Percentiles rank a stretch among this genome's conserved stretches.
phyloP scores from a whole-genome alignment of 768 basidiomycete species.

The Leccinellum luteum region DNA sequence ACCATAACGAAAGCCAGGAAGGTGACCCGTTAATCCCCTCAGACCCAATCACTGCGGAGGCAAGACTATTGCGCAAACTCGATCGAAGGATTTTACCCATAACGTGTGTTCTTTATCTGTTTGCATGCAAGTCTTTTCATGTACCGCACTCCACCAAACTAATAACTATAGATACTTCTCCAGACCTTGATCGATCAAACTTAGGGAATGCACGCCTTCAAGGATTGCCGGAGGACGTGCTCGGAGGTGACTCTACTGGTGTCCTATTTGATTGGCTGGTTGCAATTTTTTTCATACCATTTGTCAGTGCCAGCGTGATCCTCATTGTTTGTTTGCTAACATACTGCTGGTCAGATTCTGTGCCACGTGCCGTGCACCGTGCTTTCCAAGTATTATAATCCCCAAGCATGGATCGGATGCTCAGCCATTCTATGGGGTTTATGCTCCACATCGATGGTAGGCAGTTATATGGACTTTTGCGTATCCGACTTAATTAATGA shows the following conservation, averaged over 20 bases:
- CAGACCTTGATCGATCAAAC: constrained; percentile 71
- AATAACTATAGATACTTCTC: not conserved
- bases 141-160: not conserved
- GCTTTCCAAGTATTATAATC: constrained; percentile 62
- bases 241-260: constrained; percentile 68
- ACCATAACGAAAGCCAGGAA: constrained; percentile 6
- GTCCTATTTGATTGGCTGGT: constrained; percentile 73
- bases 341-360: constrained; percentile 51
- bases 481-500: not conserved
- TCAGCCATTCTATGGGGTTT: constrained; percentile 72
- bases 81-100: constrained; percentile 69
- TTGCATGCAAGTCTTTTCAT: constrained; percentile 55
- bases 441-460: constrained; percentile 71
- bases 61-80: constrained; percentile 57
- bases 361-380: constrained; percentile 69
- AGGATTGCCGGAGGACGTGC: constrained; percentile 60
- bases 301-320: constrained; percentile 40
- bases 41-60: constrained; percentile 39
- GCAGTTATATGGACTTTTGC: not conserved
- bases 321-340: not conserved
- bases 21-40: constrained; percentile 19
- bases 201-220: constrained; percentile 77
- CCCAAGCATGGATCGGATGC: constrained; percentile 65
- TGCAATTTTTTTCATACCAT: constrained; percentile 76
- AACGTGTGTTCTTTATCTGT: constrained; percentile 70